Conservation (phyloP, 306 rosid species). For the Cucumis cinereus region DNA sequence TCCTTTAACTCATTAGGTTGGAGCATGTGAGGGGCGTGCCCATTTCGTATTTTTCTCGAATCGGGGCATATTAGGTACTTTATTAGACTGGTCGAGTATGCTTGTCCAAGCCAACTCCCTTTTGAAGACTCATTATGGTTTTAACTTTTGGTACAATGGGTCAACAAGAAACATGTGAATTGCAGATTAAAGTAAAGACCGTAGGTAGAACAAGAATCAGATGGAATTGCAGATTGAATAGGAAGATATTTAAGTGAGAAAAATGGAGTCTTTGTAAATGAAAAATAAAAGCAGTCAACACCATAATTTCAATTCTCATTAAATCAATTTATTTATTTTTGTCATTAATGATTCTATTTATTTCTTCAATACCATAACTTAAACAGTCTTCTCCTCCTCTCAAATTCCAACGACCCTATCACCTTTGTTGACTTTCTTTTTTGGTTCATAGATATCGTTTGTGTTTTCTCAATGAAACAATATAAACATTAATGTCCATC, state of each 20-base stretch:
- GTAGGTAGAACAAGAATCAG: neutral
- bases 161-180: neutral
- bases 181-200: neutral
- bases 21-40: too few relatives aligned
- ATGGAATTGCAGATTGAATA: neutral
- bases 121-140: too few relatives aligned
- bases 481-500: too few relatives aligned
- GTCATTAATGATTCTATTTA: neutral
- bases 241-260: neutral
- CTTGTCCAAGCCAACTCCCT: too few relatives aligned
- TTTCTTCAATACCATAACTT: neutral
- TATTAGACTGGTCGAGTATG: too few relatives aligned
- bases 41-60: too few relatives aligned
- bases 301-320: neutral
- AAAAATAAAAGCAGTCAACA: neutral
- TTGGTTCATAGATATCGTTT: neutral
- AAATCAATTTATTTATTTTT: neutral
- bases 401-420: neutral
- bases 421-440: neutral
- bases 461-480: too few relatives aligned
- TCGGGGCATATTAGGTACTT: too few relatives aligned
- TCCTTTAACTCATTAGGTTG: too few relatives aligned
- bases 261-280: neutral
- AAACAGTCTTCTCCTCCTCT: too few relatives aligned
- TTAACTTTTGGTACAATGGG: neutral